Conservation (phyloP, 306 rosid species). For the Geum urbanum region DNA sequence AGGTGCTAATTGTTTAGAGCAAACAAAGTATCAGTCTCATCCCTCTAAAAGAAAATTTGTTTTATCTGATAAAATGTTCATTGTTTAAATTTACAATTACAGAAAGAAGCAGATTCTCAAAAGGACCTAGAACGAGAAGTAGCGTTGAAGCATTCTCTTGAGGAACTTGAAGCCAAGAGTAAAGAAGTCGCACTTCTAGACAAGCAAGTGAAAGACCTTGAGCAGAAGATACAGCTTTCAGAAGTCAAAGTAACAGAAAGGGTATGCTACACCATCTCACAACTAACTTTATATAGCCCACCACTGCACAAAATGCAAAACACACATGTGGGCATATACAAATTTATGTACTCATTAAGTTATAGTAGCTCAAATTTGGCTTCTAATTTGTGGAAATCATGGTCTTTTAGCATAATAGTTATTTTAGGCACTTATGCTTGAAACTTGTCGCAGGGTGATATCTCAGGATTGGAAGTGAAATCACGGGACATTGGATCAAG, state of each 20-base stretch:
- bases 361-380: too few species aligned
- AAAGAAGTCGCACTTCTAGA: slow-evolving; percentile 50
- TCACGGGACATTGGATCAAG: slow-evolving; percentile 76
- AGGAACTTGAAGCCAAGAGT: slow-evolving; percentile 67
- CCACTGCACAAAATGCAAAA: background rate
- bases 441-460: slow-evolving; percentile 49
- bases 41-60: background rate
- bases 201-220: slow-evolving; percentile 65
- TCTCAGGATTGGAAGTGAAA: slow-evolving; percentile 52
- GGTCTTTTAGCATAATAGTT: background rate
- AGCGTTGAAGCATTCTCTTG: slow-evolving; percentile 51
- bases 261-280: slow-evolving; percentile 34
- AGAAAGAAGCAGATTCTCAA: slow-evolving; percentile 62
- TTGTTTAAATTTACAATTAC: slow-evolving; percentile 25
- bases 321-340: background rate
- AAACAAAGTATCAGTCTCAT: background rate
- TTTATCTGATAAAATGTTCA: slow-evolving; percentile 9
- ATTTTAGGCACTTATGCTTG: slow-evolving; percentile 9
- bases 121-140: slow-evolving; percentile 54
- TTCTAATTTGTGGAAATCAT: background rate
- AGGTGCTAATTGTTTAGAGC: background rate
- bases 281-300: background rate
- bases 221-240: slow-evolving; percentile 57
- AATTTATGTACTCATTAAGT: background rate
- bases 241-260: slow-evolving; percentile 42